A percentile compares a stretch with the other conserved stretches of the same genome.
Conservation (phyloP, 176 grass and related monocot species). For the Paspalum notatum region DNA sequence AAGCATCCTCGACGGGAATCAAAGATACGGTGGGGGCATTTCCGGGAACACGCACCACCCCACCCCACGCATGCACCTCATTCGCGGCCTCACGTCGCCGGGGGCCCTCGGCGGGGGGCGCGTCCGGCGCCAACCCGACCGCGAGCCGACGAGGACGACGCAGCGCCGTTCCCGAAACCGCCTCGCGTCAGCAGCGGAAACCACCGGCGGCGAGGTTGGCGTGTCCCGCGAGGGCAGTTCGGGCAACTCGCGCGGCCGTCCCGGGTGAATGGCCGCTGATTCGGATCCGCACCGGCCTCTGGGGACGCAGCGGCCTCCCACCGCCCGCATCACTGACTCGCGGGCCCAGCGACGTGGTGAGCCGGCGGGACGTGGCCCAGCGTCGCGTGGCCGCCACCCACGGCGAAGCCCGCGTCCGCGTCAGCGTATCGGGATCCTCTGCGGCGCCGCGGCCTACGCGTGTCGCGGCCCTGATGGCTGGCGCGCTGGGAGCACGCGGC, state of each 20-base stretch:
- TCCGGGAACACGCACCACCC: not conserved
- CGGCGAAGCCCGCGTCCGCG: conserved; percentile 12
- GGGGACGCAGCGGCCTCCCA: not conserved
- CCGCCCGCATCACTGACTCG: fast-evolving
- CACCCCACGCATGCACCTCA: not conserved
- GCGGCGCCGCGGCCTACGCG: not conserved
- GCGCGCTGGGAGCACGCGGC: not conserved
- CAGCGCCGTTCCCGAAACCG: not conserved
- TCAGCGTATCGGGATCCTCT: conserved; percentile 14
- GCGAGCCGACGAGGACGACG: not conserved
- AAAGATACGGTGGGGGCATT: not conserved
- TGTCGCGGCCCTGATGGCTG: not conserved
- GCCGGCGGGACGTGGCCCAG: not conserved
- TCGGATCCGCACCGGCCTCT: conserved; percentile 67
- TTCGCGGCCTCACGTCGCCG: not conserved
- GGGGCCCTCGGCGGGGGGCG: not conserved
- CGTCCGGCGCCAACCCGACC: not conserved
- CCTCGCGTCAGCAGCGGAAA: too few relatives aligned
- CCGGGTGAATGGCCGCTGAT: conserved; percentile 62
- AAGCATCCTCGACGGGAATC: not conserved
- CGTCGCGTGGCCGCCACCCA: conserved; percentile 37
- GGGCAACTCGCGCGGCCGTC: not conserved
- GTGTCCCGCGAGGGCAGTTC: conserved; percentile 25
- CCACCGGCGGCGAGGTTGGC: too few relatives aligned
- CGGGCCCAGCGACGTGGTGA: not conserved